Base-by-base conservation (phyloP, 129 eudicot genomes). In the Pseudognaphalium luteoalbum region DNA sequence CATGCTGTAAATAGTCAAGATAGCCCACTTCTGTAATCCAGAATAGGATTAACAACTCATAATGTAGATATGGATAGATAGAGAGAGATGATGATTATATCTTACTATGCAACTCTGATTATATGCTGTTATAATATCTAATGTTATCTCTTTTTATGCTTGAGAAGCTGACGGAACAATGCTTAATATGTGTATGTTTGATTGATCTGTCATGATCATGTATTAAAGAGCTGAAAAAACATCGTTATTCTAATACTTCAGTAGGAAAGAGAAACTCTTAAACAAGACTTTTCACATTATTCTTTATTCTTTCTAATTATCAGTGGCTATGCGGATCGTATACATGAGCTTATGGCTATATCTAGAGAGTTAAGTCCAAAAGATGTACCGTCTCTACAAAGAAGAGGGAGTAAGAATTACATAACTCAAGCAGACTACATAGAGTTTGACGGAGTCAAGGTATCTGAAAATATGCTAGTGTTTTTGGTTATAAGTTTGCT, bases 251-350 rank as follows among this genome's bases (percentile, higher is more conserved):
- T 57, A 10, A 33, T 39, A 74, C 71, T 56, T 47, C 4, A 51
- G 28, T 59, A 75, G 70, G 76, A 41, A 71, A 58, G 10, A 39
- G 37, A 64, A 41, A 72, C 17, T 54, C 6, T 47, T 47, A 62
- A 21, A 34, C 5, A 14, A 29, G 19, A n/a, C 39, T 33, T 75
- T 34, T 51, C 71, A 74, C 71, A 22, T 63, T 71, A 54, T 68
- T 69, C 21, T 35, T 54, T 57, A 4, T 67, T 79, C 21, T 19
- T 37, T 74, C 25, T 50, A 20, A 65, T 72, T 78, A 87, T 83
- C 96, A 95, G 99, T 88, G 99, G 99, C 60, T 95, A 89, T 83
- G 99, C 99, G 15, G 99, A 89, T 79, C 97, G 99, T 62, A 95
- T 95, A 51, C 97, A 95, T 32, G 99, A 95, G 84, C 90, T 95